Evolutionary conservation across 257 asterid species (phyloP).

Genomic region (Penstemon barbatus): DNA sequence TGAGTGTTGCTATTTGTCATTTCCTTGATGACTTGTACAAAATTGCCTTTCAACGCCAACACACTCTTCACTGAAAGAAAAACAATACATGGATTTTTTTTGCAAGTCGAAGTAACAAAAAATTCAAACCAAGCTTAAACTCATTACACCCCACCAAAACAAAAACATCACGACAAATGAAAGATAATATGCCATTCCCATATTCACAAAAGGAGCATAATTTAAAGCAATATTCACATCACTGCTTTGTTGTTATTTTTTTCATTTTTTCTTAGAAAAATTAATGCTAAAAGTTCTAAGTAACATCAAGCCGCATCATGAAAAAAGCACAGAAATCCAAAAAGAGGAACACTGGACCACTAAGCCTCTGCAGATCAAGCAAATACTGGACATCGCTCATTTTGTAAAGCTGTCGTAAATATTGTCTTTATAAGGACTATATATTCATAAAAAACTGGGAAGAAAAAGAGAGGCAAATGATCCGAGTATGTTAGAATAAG

Average conservation of each 20-base stretch:
- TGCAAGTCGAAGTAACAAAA: too few relatives aligned
- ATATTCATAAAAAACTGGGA: neutral
- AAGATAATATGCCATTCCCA: too few relatives aligned
- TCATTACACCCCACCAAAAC: too few relatives aligned
- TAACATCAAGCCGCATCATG: conserved; percentile 59
- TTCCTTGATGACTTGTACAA: too few relatives aligned
- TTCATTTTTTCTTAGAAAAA: neutral
- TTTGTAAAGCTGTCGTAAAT: conserved; percentile 75
- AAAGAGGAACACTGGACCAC: conserved; percentile 88
- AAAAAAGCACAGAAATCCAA: conserved; percentile 88
- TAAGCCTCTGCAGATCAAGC: conserved; percentile 87
- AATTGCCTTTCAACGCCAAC: too few relatives aligned
- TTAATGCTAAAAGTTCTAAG: conserved; percentile 21
- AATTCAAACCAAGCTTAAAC: too few relatives aligned
- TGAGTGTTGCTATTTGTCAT: too few relatives aligned
- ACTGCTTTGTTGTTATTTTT: neutral
- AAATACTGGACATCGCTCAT: conserved; percentile 69
- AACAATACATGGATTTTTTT: too few relatives aligned
- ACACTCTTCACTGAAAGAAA: too few relatives aligned
- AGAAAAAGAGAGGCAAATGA: neutral
- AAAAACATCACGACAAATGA: too few relatives aligned
- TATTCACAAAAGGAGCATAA: too few relatives aligned
- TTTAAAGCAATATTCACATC: conserved; percentile 24
- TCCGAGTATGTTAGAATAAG: neutral
- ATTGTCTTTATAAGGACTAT: conserved; percentile 5